phyloP scores from a whole-genome alignment of 352 stramenopile genomes.

The Phytophthora fragariae region DNA sequence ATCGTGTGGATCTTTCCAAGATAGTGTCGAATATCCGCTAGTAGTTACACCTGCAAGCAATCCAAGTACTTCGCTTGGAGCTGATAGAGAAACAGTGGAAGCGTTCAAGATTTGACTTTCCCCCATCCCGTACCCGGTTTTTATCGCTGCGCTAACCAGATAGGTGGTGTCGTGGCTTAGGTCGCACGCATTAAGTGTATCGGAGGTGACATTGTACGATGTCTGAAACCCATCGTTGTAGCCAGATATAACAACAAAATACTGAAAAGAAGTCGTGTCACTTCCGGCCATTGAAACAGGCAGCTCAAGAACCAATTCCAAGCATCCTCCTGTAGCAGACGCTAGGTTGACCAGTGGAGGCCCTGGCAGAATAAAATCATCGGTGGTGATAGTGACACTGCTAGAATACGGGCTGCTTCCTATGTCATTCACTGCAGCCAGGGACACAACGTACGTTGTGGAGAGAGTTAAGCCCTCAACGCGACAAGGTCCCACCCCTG shows the following conservation, averaged over 20 bases:
- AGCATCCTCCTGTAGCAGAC: conserved; percentile 29
- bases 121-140: conserved; percentile 37
- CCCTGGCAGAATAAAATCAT: conserved; percentile 32
- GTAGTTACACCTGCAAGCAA: conserved; percentile 22
- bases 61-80: conserved; percentile 29
- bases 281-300: conserved; percentile 39
- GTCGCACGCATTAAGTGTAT: conserved; percentile 17
- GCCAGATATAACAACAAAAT: conserved; percentile 20
- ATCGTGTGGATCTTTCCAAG: conserved; percentile 44
- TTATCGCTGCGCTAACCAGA: conserved; percentile 23
- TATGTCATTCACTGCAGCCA: conserved; percentile 45
- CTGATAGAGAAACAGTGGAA: conserved; percentile 32
- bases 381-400: conserved; percentile 18
- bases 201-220: conserved; percentile 1
- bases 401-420: conserved; percentile 41
- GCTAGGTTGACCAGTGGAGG: conserved; percentile 34
- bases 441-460: conserved; percentile 40
- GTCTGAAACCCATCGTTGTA: not conserved
- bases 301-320: not conserved
- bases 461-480: conserved; percentile 37
- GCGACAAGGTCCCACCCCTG: conserved; percentile 16
- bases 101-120: conserved; percentile 21
- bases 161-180: conserved; percentile 43
- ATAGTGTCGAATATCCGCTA: conserved; percentile 38
- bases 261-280: conserved; percentile 33